Conservation (phyloP, 306 rosid genomes). For the Gillenia trifoliata region DNA sequence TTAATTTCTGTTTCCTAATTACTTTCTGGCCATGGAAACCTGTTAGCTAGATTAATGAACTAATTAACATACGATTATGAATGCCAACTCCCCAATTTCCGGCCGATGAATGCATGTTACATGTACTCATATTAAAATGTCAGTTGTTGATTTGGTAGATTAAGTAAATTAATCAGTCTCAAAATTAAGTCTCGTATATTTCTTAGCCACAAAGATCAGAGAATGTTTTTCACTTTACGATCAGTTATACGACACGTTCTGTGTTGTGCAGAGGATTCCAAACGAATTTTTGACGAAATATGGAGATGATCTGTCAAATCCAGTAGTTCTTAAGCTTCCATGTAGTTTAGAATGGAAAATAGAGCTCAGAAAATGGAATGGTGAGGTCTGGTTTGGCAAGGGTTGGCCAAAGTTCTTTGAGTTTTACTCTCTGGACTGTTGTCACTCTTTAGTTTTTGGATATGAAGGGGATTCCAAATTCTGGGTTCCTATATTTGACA, state of each 20-base stretch:
- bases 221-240: not conserved
- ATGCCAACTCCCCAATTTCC: too few relatives aligned
- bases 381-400: constrained; percentile 1
- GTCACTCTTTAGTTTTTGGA: constrained; percentile 5
- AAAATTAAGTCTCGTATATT: too few relatives aligned
- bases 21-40: too few relatives aligned
- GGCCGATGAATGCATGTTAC: too few relatives aligned
- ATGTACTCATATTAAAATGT: too few relatives aligned
- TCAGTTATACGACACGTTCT: not conserved
- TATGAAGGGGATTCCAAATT: constrained; percentile 20
- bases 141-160: too few relatives aligned
- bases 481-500: constrained; percentile 17
- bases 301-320: constrained; percentile 9
- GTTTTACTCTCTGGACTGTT: not conserved
- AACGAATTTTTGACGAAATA: constrained; percentile 2
- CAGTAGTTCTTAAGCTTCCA: constrained; percentile 23
- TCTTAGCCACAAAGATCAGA: too few relatives aligned
- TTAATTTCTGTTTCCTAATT: too few relatives aligned
- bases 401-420: constrained; percentile 22
- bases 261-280: constrained; percentile 19
- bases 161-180: too few relatives aligned
- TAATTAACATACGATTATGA: too few relatives aligned
- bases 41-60: too few relatives aligned
- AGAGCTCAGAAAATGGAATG: not conserved
- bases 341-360: constrained; percentile 24